Percentiles rank a stretch among this genome's conserved stretches.
Evolutionary conservation across 108 stramenopile genomes (phyloP).

Genomic region (Fragilaria radians): DNA sequence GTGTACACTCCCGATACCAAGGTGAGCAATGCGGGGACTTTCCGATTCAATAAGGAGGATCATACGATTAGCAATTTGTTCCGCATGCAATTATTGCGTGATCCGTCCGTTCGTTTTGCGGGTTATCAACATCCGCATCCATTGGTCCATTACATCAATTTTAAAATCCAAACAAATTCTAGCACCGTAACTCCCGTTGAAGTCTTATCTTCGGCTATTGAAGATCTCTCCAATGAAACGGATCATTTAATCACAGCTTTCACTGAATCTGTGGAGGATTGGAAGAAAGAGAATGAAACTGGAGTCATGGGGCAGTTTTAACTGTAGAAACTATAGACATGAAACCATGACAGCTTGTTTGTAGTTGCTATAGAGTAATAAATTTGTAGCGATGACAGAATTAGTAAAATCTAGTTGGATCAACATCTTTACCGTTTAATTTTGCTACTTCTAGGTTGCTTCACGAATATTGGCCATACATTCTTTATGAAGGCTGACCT

Average conservation of each 20-base stretch:
- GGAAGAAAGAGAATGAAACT: constrained; percentile 71
- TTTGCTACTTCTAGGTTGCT: no score
- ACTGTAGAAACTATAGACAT: constrained; percentile 7
- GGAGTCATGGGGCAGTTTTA: constrained; percentile 31
- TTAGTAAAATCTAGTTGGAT: background rate
- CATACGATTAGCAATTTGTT: constrained; percentile 93
- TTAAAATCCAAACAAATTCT: constrained; percentile 86
- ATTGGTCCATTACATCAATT: constrained; percentile 71
- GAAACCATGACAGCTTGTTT: background rate
- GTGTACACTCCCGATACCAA: constrained; percentile 85
- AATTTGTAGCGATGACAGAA: background rate
- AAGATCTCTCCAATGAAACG: constrained; percentile 82
- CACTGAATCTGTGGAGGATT: constrained; percentile 64
- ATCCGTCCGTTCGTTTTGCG: constrained; percentile 80
- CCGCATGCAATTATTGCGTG: constrained; percentile 91
- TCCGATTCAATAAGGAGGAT: constrained; percentile 95
- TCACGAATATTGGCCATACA: no score
- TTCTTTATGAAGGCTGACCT: no score
- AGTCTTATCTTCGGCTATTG: constrained; percentile 72
- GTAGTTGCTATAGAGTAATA: no score
- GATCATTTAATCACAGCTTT: constrained; percentile 79
- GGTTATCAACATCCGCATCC: constrained; percentile 96
- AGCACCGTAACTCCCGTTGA: constrained; percentile 65
- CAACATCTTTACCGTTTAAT: no score
- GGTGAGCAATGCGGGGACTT: constrained; percentile 91